Evolutionary conservation across 2,329 filamentous ascomycete species (phyloP).

Genomic region (Colletotrichum salicis): DNA sequence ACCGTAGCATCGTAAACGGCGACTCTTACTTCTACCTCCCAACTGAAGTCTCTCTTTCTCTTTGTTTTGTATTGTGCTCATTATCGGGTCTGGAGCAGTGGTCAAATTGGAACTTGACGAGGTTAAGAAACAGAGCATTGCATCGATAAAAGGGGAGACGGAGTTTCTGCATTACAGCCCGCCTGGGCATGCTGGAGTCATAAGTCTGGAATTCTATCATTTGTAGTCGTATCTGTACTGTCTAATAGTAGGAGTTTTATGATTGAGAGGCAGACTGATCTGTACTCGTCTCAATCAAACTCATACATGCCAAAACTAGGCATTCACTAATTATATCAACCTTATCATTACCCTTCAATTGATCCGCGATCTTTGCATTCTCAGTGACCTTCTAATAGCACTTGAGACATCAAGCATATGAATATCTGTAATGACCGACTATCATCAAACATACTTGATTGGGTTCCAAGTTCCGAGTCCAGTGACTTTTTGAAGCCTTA

Average conservation of each 20-base stretch:
- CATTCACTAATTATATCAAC: neutral
- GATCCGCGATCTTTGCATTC: neutral
- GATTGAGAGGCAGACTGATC: neutral
- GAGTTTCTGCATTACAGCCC: conserved; percentile 28
- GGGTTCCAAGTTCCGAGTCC: too few relatives aligned
- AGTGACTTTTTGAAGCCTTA: neutral
- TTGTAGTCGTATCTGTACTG: conserved; percentile 6
- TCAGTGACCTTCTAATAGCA: neutral
- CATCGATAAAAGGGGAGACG: conserved; percentile 7
- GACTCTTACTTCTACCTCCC: neutral
- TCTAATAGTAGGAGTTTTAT: conserved; percentile 1
- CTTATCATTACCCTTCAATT: neutral
- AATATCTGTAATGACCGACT: neutral
- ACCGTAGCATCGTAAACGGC: neutral
- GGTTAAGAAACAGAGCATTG: conserved; percentile 16
- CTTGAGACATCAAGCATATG: too few relatives aligned
- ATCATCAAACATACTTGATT: too few relatives aligned
- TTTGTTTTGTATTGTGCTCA: conserved; percentile 19
- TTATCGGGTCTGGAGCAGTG: conserved; percentile 11
- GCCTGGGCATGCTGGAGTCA: neutral
- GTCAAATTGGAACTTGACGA: conserved; percentile 15
- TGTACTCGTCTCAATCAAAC: neutral
- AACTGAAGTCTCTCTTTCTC: conserved; percentile 2
- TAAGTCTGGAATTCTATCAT: conserved; percentile 9
- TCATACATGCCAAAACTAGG: neutral